Percentiles rank a stretch among this genome's conserved stretches.
phyloP scores from a whole-genome alignment of 169 alveolate genomes.

The Sarcocystis neurona region DNA sequence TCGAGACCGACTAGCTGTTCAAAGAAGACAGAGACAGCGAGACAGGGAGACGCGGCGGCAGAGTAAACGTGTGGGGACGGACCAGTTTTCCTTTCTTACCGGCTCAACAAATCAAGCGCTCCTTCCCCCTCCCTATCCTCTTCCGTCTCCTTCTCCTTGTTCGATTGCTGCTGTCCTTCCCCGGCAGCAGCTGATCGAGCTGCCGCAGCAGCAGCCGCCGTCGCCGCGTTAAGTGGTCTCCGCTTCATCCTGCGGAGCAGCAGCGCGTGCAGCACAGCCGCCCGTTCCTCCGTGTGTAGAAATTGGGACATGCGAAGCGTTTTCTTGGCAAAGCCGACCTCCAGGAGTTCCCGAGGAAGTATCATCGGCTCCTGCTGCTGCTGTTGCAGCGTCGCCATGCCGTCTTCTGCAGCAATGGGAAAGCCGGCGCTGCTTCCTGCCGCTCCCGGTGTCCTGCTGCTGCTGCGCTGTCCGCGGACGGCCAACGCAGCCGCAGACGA shows the following conservation, averaged over 20 bases:
- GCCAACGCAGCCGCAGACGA: no score
- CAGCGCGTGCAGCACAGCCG: background rate
- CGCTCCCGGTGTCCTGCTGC: background rate
- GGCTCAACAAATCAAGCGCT: no score
- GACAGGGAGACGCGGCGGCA: no score
- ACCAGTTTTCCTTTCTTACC: no score
- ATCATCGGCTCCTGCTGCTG: no score
- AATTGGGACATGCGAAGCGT: background rate
- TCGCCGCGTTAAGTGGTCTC: background rate
- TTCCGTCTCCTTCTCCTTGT: background rate
- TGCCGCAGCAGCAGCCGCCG: background rate
- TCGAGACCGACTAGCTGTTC: no score
- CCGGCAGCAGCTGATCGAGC: background rate
- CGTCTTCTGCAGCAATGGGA: background rate
- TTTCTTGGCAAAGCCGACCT: background rate
- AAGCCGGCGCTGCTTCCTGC: background rate
- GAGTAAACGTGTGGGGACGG: no score
- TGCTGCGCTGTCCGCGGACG: background rate
- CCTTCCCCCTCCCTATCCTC: no score
- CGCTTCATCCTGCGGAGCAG: background rate
- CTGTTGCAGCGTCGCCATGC: background rate
- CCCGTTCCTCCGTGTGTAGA: background rate
- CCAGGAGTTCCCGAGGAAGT: constrained; percentile 16
- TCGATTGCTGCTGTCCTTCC: background rate
- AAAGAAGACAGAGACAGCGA: no score